Conservation (phyloP, 441 rosid genomes). For the Mallotus repandus region DNA sequence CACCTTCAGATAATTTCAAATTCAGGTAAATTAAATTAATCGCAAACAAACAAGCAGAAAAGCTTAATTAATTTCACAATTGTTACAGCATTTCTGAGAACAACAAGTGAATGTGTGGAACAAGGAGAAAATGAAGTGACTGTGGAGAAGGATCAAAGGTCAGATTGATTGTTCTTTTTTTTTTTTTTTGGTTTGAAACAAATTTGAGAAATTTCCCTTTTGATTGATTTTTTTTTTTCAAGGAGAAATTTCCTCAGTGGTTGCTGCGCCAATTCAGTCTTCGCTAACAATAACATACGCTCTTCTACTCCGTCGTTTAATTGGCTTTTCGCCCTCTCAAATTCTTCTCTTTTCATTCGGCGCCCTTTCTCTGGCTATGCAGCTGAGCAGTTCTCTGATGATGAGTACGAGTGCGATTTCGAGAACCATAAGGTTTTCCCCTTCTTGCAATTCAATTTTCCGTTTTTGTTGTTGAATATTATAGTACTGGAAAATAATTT, state of each 20-base stretch:
- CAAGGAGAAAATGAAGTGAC: conserved; percentile 9
- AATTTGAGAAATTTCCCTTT: conserved; percentile 3
- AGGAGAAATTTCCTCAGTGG: too few species aligned
- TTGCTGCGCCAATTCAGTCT: too few species aligned
- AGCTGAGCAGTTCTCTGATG: conserved; percentile 93
- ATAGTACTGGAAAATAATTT: not conserved
- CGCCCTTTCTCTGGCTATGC: conserved; percentile 49
- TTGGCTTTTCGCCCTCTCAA: too few species aligned
- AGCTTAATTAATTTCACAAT: not conserved
- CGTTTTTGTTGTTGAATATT: not conserved
- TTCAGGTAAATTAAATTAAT: not conserved
- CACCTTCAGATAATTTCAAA: not conserved
- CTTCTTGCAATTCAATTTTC: too few species aligned
- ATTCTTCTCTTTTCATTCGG: conserved; percentile 15
- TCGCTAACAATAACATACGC: too few species aligned
- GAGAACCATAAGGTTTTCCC: conserved; percentile 65
- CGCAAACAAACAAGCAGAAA: not conserved
- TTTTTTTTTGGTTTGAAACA: not conserved
- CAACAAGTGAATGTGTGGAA: conserved; percentile 5
- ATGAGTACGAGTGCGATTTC: conserved; percentile 87
- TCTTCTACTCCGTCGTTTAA: too few species aligned
- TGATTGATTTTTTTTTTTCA: too few species aligned
- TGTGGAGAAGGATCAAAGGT: conserved; percentile 14
- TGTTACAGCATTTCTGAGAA: not conserved
- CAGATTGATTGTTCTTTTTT: conserved; percentile 1